These are phyloP conservation scores for Dendrobium huoshanense DNA, from an alignment of 106 monocot genomes.

Conservation along the genomic window DNA sequence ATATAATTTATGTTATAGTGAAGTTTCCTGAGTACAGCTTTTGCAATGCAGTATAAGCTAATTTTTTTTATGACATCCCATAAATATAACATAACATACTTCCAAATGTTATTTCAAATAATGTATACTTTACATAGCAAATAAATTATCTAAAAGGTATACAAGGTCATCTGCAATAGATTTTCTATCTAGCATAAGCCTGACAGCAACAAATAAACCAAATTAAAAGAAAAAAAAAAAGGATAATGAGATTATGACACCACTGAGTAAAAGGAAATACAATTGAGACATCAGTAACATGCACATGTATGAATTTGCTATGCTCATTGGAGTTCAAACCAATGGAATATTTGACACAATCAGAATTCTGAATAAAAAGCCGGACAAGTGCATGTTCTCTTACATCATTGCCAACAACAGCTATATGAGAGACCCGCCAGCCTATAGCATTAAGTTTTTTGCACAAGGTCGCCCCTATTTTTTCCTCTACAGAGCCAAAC, in stretches of 20 bases:
- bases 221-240: not conserved
- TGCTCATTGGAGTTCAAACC: not conserved
- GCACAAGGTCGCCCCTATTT: conserved; percentile 57
- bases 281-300: not conserved
- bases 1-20: not conserved
- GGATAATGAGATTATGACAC: not conserved
- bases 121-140: too few relatives aligned
- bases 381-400: conserved; percentile 14
- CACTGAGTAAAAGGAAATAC: not conserved
- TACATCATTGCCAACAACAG: conserved; percentile 79
- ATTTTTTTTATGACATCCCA: not conserved
- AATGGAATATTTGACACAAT: not conserved
- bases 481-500: conserved; percentile 57
- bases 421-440: conserved; percentile 58
- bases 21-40: not conserved
- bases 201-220: not conserved
- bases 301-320: not conserved
- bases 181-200: not conserved
- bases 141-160: not conserved
- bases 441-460: conserved; percentile 84
- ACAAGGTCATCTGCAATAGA: not conserved
- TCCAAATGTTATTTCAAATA: not conserved
- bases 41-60: too few relatives aligned
- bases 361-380: not conserved
- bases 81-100: not conserved